Evolutionary conservation across 2,329 filamentous ascomycete species (phyloP).

Genomic region (Penicillium sp.): DNA sequence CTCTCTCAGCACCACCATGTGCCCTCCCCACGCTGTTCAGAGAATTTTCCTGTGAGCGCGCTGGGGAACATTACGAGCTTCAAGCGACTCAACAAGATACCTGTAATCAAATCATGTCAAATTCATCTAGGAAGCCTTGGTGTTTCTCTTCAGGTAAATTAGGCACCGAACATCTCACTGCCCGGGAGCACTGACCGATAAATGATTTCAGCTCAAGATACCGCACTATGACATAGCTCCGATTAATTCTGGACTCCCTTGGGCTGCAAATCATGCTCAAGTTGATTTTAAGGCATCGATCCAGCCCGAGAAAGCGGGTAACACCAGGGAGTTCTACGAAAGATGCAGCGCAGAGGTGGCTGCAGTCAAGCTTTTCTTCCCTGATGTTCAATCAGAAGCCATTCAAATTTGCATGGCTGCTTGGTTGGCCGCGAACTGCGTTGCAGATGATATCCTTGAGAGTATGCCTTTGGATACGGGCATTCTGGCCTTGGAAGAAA

Average conservation of each 20-base stretch:
- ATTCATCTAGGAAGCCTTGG: not conserved
- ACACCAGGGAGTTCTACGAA: constrained; percentile 2
- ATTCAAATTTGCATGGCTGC: constrained; percentile 3
- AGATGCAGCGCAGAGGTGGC: not conserved
- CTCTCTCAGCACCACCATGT: not conserved
- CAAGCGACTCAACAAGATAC: not conserved
- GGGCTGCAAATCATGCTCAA: not conserved
- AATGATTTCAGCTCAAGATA: not conserved
- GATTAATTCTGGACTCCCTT: not conserved
- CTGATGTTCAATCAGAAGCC: not conserved
- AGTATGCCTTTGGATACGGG: not conserved
- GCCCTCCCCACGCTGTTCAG: too few species aligned
- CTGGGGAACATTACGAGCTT: not conserved
- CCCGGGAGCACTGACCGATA: not conserved
- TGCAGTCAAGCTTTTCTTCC: constrained; percentile 3
- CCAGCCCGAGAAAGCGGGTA: not conserved
- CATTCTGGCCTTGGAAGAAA: not conserved
- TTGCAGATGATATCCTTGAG: constrained; percentile 1
- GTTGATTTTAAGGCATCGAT: constrained; percentile 1
- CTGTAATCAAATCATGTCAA: not conserved
- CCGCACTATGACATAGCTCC: constrained; percentile 1
- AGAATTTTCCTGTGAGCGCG: not conserved
- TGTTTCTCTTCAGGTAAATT: constrained; percentile 1
- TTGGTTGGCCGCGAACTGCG: constrained; percentile 4
- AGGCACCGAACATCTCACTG: not conserved